Evolutionary conservation across 768 basidiomycete species (phyloP).

Genomic region (Boletus subparvulus): DNA sequence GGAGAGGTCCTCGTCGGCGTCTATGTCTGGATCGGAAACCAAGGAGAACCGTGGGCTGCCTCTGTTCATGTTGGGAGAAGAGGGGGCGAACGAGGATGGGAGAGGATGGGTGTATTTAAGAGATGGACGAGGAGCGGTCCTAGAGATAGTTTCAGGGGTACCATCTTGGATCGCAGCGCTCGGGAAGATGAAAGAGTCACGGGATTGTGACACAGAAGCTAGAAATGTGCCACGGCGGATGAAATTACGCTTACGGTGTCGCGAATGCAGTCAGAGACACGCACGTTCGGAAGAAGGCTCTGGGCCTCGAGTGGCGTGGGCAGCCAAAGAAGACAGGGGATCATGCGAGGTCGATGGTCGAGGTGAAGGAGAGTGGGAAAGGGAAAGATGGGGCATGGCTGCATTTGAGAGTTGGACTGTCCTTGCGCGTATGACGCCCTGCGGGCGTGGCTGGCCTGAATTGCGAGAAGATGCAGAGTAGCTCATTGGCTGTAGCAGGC

Average conservation of each 20-base stretch:
- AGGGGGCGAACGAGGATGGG: constrained; percentile 27
- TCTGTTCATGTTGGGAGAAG: constrained; percentile 19
- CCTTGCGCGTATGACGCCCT: constrained; percentile 60
- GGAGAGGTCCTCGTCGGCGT: constrained; percentile 25
- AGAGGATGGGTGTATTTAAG: constrained; percentile 16
- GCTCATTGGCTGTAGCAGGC: constrained; percentile 57
- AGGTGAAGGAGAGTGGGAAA: neutral
- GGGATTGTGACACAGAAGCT: constrained; percentile 25
- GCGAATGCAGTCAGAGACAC: constrained; percentile 7
- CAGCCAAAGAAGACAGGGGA: constrained; percentile 1
- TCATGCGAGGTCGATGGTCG: neutral
- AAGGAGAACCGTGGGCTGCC: constrained; percentile 28
- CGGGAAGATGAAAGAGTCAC: constrained; percentile 44
- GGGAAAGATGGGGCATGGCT: constrained; percentile 26
- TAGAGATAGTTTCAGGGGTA: constrained; percentile 24
- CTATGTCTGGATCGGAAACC: constrained; percentile 25
- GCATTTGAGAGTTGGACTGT: constrained; percentile 66
- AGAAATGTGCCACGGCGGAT: constrained; percentile 20
- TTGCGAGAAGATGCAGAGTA: constrained; percentile 33
- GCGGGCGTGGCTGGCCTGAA: constrained; percentile 46
- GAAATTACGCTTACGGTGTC: constrained; percentile 11
- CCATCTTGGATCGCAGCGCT: constrained; percentile 23
- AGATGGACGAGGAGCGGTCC: constrained; percentile 7
- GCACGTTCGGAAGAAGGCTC: constrained; percentile 27
- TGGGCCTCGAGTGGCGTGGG: constrained; percentile 16